Evolutionary conservation across 495 filamentous ascomycete genomes (phyloP), one percentile per base, ranked within the genome.

Genomic region (Cenococcum geophilum): DNA sequence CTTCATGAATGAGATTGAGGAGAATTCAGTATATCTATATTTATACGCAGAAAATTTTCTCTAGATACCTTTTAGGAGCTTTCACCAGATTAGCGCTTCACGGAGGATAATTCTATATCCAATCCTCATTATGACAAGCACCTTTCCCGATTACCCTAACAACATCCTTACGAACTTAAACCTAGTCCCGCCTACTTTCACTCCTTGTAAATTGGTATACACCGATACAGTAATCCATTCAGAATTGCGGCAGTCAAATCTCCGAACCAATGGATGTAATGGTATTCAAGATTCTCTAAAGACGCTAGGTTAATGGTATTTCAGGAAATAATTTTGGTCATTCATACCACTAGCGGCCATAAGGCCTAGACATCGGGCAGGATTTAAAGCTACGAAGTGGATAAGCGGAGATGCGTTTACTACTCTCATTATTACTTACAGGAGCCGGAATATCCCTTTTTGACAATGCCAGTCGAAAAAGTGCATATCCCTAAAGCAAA

Each of bases 391-490:
- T 65, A 11, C 21, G 27, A 18, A 4, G 49, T 20, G 18, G 45
- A n/a, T 37, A 60, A 35, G 55, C 49, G 36, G 25, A 0, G 22
- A 16, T 1, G 21, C 47, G 14, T 37, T 5, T 5, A 27, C 23
- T 8, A 21, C 3, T 16, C 45, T 20, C 22, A 25, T 60, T 37
- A 12, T 5, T 14, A 54, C 63, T 61, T 65, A 50, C 27, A 59
- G 11, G 76, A 71, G n/a, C 76, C 76, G 25, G 70, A 57, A 67
- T 81, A 83, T 16, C 81, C 80, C 4, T 71, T 62, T 10, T 73
- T 71, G 6, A 75, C 73, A 51, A 76, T 74, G 18, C 76, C 74
- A 2, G 76, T 77, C 1, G 74, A 71, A 66, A 78, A 82, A 1
- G 68, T 73, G 9, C 78, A 68, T 16, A 83, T 56, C 0, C 76